Base-by-base conservation (phyloP, 169 alveolate genomes). In the Eimeria sp. region DNA sequence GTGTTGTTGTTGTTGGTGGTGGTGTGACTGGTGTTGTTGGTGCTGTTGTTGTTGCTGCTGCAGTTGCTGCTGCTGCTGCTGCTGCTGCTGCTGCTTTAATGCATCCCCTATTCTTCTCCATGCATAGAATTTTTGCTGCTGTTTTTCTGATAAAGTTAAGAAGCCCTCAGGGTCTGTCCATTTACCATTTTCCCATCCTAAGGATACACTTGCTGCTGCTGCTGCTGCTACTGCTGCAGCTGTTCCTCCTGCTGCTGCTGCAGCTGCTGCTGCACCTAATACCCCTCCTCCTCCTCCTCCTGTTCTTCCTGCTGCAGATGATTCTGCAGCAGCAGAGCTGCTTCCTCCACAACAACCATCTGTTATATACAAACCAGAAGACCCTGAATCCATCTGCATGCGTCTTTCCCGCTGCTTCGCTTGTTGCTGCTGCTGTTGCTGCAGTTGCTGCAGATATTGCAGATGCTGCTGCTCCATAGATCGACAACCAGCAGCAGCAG, bases 81-180 rank as follows among this genome's bases (percentile, higher is more conserved):
- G 43, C 78, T n/a, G 78, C 89, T 72, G 88, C 27, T 96, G 97
- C 54, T 92, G 96, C 58, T 57, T 54, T 27, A 95, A 89, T 43
- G 95, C 91, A 40, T 97, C 98, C 22, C 97, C 94, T n/a, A 97
- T 89, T 22, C 98, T 97, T 47, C 96, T 86, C 99, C 99, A 98
- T 9, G 97, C 75, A 47, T 83, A 43, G 61, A 97, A 97, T 61
- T 97, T 96, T 76, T 88, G 96, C 92, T 96, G 95, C 95, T 98
- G 99, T 82, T 97, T 97, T 49, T 94, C 45, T 57, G 97, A 97
- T 70, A 98, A 95, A 57, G 95, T 97, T 91, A 97, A 89, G 27
- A 89, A 80, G 4, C 99, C 99, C 80, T 96, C 97, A 22, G 99
- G 98, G 94, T 98, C 99, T 43, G 98, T 96, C 99, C 99, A 98